Percentiles rank a stretch among this genome's conserved stretches.
Conservation (phyloP, 129 eudicot genomes). For the sunflower (Helianthus annuus) region DNA sequence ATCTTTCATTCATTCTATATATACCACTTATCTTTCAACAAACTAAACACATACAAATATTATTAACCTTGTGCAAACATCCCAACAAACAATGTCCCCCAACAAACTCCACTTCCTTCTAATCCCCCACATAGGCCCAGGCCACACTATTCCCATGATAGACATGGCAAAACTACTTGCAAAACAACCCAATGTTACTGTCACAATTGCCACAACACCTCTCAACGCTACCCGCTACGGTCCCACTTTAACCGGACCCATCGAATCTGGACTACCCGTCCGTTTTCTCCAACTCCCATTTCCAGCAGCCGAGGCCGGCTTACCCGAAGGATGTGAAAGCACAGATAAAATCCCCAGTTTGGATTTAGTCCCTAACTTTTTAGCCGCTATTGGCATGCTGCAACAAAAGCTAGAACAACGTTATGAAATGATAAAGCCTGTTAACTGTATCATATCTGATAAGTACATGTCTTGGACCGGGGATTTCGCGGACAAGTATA, state of each 20-base stretch:
- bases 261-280: conserved; percentile 34
- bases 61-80: background rate
- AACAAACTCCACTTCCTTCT: conserved; percentile 47
- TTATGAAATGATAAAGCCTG: conserved; percentile 27
- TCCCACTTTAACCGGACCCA: conserved; percentile 6
- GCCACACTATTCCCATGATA: conserved; percentile 56
- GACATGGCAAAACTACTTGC: conserved; percentile 50
- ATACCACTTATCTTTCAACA: background rate
- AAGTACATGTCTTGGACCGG: conserved; percentile 42
- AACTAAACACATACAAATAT: background rate
- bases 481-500: conserved; percentile 27
- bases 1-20: background rate
- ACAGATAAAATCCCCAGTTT: conserved; percentile 42
- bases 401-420: conserved; percentile 28
- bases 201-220: conserved; percentile 57
- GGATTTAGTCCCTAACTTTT: conserved; percentile 24
- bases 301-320: conserved; percentile 49
- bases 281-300: conserved; percentile 33
- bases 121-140: conserved; percentile 46
- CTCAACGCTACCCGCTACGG: conserved; percentile 42
- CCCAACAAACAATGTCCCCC: conserved; percentile 17
- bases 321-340: conserved; percentile 61
- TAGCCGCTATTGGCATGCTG: conserved; percentile 30
- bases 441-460: conserved; percentile 33
- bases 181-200: conserved; percentile 34